Conservation (phyloP, 2,329 filamentous ascomycete species). For the Falciphora oryzae region DNA sequence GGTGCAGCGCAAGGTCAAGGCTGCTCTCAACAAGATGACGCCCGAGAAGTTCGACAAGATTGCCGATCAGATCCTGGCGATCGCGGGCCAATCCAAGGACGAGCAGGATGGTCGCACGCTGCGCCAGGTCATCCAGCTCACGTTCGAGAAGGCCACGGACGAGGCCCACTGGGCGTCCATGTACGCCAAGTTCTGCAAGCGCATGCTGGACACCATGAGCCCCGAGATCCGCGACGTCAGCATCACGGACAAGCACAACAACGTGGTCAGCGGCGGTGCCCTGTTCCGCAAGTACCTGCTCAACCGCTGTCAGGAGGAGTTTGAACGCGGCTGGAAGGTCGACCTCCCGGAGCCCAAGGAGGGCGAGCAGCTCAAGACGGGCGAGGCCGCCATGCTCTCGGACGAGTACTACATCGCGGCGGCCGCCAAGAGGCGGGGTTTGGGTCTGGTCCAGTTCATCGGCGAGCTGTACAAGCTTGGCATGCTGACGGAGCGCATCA, state of each 20-base stretch:
- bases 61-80: conserved; percentile 83
- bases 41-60: conserved; percentile 98
- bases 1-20: conserved; percentile 98
- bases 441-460: conserved; percentile 98
- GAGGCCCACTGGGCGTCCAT: conserved; percentile 98
- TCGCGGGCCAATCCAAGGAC: conserved; percentile 91
- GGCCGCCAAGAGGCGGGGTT: conserved; percentile 90
- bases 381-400: conserved; percentile 77
- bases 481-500: conserved; percentile 98
- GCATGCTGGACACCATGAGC: conserved; percentile 94
- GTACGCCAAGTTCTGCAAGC: conserved; percentile 98
- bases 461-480: conserved; percentile 97
- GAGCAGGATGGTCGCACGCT: conserved; percentile 91
- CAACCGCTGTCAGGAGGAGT: conserved; percentile 97
- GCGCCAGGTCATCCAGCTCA: conserved; percentile 96
- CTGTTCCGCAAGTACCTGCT: conserved; percentile 98
- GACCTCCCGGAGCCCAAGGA: conserved; percentile 74
- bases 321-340: conserved; percentile 94
- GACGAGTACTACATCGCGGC: conserved; percentile 95
- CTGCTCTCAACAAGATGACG: conserved; percentile 98
- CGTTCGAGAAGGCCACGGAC: conserved; percentile 98
- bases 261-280: conserved; percentile 84
- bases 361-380: conserved; percentile 59
- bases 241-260: conserved; percentile 79
- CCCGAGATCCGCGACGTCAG: conserved; percentile 91